Base-by-base conservation (phyloP, 2,329 filamentous ascomycete species). In the Alternaria arborescens region DNA sequence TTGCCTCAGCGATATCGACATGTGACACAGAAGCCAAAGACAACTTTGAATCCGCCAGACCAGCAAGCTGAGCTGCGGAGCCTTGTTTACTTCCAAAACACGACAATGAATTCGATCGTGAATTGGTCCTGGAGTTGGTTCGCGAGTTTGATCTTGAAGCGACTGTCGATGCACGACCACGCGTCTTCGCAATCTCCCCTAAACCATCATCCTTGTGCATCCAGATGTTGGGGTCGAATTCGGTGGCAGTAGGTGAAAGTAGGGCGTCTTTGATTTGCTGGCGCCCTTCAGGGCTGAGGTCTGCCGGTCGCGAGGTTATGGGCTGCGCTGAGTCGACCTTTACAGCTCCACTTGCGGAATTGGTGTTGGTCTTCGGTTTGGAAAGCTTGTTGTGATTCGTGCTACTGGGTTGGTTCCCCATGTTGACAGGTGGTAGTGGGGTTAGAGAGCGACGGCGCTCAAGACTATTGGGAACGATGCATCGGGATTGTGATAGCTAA, bases 1-100 rank as follows among this genome's bases (percentile, higher is more conserved):
- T 80, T 6, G 82, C 82, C 11, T 80, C 76, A 40, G 80, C 79
- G 36, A 84, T 61, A 60, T 84, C 82, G 40, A 82, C 75, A 18
- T 74, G 69, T 41, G 73, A 69, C 26, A 69, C 72, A 4, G 75
- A 73, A 18, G 64, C 66, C 26, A 77, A 62, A 5, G 78, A 79
- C 24, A 72, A 44, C 50, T 73, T 71, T 26, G 75, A 74, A 41
- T 72, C 65, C 26, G 68, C 47, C 24, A 71, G 52, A 47, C 68
- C 70, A 32, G 57, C 58, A 52, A 74, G 64, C 62, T 66, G 71
- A n/a, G 67, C 61, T 8, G 66, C 57, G 4, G 74, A 72, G 22
- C 61, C 65, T 30, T 65, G 66, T 30, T 50, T 70, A 60, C 66
- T 69, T 2, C 64, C 66, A 34, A 71, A 68, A 40, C 70, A 71